Evolutionary conservation across 2,329 filamentous ascomycete genomes (phyloP), one percentile per base, ranked within the genome.

Genomic region (Calonectria ilicicola): DNA sequence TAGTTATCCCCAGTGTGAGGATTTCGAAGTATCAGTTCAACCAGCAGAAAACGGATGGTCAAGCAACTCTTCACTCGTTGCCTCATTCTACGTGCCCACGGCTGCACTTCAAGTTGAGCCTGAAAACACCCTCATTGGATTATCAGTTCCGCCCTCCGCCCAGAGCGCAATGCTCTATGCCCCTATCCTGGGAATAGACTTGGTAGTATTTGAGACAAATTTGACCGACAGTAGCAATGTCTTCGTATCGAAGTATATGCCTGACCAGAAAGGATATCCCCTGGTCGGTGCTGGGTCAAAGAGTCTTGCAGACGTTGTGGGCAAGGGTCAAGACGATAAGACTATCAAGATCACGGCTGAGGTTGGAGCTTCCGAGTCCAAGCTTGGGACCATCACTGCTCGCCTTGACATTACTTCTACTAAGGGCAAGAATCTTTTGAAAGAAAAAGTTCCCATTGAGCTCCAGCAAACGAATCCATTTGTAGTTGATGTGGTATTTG

Each of bases 51-150:
- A 75, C 19, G 82, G 82, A 17, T 87, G 84, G 85, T 70, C 75
- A 0, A 85, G 86, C 10, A 73, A 77, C 0, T 83, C 85, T 6
- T 75, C 85, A 1, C 75, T 89, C 21, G 69, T 87, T 51, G 84
- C 81, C 3, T 85, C 85, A 0, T 87, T 87, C 76, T 83, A 84
- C 27, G 83, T 84, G 5, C 82, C 86, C 3, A 79, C 85, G 1
- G 75, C 77, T 4, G 72, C 79, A 1, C 76, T 87, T 0, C 82
- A 84, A 49, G 67, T 80, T 6, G 82, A 85, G 44, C 81, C 81
- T 6, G 75, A 77, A 38, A 79, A 77, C 5, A 75, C 80, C 1
- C 67, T 77, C 10, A 78, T 87, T 19, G 81, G 82, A 6, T 72
- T 88, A 9, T 77, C 73, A 26, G 70, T 86, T 2, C 74, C 80